Base-by-base conservation (phyloP, 2,329 filamentous ascomycete genomes). In the Geosmithia putterillii region DNA sequence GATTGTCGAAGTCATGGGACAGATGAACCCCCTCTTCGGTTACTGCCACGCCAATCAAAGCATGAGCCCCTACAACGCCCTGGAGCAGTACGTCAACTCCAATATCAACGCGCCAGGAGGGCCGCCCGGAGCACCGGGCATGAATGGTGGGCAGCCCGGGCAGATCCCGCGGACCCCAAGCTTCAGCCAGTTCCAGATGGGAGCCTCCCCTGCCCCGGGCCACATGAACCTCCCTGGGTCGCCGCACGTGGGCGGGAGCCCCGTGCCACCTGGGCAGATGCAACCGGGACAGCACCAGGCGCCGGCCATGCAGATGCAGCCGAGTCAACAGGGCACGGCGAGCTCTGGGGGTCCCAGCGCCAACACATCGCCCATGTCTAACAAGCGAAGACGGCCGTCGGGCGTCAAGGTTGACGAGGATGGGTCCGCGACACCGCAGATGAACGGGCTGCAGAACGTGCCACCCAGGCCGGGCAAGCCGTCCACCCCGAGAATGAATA, bases 311-410 rank as follows among this genome's bases (percentile, higher is more conserved):
- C 75, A 79, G 56, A 64, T 78, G 47, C 78, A 83, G 56, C 74
- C 76, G 49, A 82, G 78, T 55, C 79, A 82, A 56, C 79, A 83
- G 55, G 79, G 79, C 35, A 80, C 78, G 25, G 81, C 78, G 9
- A 78, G 74, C 55, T 32, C 28, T 14, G 28, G 28, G 6, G 79
- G 76, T 2, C 76, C 77, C 7, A 82, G 77, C 54, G 77, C 79
- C 45, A 83, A 81, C 60, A 83, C 79, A 5, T 79, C 75, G 25
- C 76, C 76, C 35, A 69, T 73, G 20, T 74, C 71, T 28, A 77
- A 76, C 50, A 79, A 79, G 59, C 65, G 74, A 43, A 61, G 75
- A 51, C 65, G 75, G 23, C 70, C 73, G 1, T 78, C 74, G 0
- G 69, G 68, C 4, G 71, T 79, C 18, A 79, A 79, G 61, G 57